These are phyloP conservation scores for Coemansia sp. DNA, from an alignment of 192 early-diverging fungal species.

Conservation along the genomic window DNA sequence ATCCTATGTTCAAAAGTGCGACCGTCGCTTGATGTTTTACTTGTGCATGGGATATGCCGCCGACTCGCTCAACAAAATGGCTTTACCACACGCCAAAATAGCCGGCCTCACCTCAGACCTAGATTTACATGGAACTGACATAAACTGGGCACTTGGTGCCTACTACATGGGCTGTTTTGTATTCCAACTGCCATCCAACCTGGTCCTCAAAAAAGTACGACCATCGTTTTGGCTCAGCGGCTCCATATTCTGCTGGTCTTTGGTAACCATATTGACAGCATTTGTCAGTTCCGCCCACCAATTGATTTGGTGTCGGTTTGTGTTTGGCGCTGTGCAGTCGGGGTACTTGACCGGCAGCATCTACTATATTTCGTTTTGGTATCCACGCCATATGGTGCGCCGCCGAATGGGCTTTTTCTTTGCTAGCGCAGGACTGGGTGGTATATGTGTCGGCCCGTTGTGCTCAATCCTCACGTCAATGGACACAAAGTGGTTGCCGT, in stretches of 20 bases:
- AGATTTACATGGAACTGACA: slow-evolving; percentile 27
- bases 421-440: slow-evolving; percentile 40
- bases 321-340: slow-evolving; percentile 48
- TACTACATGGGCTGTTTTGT: slow-evolving; percentile 51
- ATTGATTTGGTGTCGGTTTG: slow-evolving; percentile 27
- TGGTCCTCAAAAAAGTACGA: slow-evolving; percentile 34
- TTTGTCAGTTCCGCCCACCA: slow-evolving; percentile 13
- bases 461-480: slow-evolving; percentile 26
- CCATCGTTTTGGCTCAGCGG: slow-evolving; percentile 42
- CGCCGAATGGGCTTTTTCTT: slow-evolving; percentile 50
- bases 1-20: slow-evolving; percentile 44
- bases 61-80: slow-evolving; percentile 52
- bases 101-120: slow-evolving; percentile 37
- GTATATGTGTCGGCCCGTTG: slow-evolving; percentile 41
- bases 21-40: slow-evolving; percentile 38
- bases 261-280: slow-evolving; percentile 30
- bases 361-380: slow-evolving; percentile 55
- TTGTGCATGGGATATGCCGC: slow-evolving; percentile 45
- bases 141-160: slow-evolving; percentile 34
- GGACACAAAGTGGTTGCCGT: slow-evolving; percentile 10
- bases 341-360: slow-evolving; percentile 48
- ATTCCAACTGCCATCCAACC: slow-evolving; percentile 49
- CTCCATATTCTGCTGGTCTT: slow-evolving; percentile 36
- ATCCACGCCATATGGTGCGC: slow-evolving; percentile 36
- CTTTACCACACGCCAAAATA: slow-evolving; percentile 42